A percentile compares a stretch with the other conserved stretches of the same genome.
Evolutionary conservation across 768 basidiomycete genomes (phyloP).

Genomic region (Melanogaster broomeanus): DNA sequence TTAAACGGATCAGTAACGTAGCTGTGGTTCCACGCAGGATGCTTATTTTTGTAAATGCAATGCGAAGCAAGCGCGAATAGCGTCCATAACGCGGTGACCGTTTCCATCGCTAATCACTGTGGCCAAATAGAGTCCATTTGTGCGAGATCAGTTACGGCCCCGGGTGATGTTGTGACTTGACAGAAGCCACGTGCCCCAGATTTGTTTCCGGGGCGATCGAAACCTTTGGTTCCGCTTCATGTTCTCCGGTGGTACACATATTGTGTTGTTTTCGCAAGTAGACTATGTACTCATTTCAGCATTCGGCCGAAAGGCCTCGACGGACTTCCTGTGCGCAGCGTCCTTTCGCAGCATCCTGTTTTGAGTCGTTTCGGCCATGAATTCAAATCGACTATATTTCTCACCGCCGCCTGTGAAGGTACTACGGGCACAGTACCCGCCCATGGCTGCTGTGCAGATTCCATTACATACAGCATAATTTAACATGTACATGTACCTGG

Average conservation of each 20-base stretch:
- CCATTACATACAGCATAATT: not conserved
- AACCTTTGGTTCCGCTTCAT: slow-evolving; percentile 2
- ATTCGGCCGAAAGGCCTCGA: not conserved
- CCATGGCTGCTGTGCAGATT: slow-evolving; percentile 23
- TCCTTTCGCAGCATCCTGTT: slow-evolving; percentile 9
- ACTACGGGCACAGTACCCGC: slow-evolving; percentile 22
- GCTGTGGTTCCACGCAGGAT: slow-evolving; percentile 2
- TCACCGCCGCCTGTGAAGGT: slow-evolving; percentile 22
- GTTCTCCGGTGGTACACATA: slow-evolving; percentile 7
- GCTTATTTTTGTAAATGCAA: slow-evolving; percentile 14
- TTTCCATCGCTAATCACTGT: slow-evolving; percentile 20
- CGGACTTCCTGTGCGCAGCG: slow-evolving; percentile 19
- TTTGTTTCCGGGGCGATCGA: not conserved
- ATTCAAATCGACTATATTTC: no score
- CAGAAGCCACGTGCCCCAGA: slow-evolving; percentile 19
- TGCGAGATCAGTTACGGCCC: slow-evolving; percentile 15
- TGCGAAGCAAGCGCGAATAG: slow-evolving; percentile 9
- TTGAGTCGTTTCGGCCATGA: slow-evolving; percentile 15
- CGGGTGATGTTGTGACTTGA: slow-evolving; percentile 7
- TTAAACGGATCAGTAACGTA: slow-evolving; percentile 5
- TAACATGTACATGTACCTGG: not conserved
- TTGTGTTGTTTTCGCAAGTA: slow-evolving; percentile 12
- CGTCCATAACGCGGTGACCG: slow-evolving; percentile 4
- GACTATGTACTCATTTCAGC: not conserved
- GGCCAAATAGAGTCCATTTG: slow-evolving; percentile 8